These are phyloP conservation scores for Leccinum insigne DNA, from an alignment of 1,284 basidiomycete species.

Conservation along the genomic window DNA sequence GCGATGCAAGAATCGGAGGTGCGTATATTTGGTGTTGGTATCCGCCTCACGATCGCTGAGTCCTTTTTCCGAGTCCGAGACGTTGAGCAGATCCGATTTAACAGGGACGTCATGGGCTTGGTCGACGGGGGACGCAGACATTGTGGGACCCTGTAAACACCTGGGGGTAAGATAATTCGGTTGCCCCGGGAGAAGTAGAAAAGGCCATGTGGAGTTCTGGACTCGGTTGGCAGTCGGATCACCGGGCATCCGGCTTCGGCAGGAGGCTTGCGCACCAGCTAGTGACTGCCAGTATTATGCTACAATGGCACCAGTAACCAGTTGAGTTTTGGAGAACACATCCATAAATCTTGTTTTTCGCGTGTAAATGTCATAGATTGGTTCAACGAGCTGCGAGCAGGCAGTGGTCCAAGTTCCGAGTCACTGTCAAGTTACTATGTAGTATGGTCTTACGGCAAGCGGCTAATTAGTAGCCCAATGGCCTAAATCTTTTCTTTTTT, in stretches of 20 bases:
- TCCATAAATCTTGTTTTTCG: neutral
- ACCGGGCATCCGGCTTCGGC: neutral
- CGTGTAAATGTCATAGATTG: neutral
- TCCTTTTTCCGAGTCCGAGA: constrained; percentile 10
- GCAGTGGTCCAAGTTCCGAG: too few species aligned
- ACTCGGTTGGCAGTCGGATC: neutral
- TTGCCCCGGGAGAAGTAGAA: neutral
- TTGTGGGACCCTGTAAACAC: constrained; percentile 1
- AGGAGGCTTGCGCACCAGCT: neutral
- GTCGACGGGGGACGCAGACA: constrained; percentile 9
- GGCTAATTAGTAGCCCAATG: neutral
- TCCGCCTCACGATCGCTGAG: neutral
- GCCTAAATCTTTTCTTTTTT: neutral
- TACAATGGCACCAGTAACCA: neutral
- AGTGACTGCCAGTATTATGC: neutral
- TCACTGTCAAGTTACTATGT: too few species aligned
- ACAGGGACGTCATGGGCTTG: neutral
- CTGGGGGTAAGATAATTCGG: neutral
- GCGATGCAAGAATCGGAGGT: constrained; percentile 19
- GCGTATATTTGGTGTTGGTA: neutral
- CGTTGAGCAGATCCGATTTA: neutral
- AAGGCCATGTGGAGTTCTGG: neutral
- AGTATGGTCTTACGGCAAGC: too few species aligned
- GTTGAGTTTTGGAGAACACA: neutral
- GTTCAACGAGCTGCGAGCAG: neutral